Conservation (phyloP, 2,329 filamentous ascomycete species). For the Metarhizium album region DNA sequence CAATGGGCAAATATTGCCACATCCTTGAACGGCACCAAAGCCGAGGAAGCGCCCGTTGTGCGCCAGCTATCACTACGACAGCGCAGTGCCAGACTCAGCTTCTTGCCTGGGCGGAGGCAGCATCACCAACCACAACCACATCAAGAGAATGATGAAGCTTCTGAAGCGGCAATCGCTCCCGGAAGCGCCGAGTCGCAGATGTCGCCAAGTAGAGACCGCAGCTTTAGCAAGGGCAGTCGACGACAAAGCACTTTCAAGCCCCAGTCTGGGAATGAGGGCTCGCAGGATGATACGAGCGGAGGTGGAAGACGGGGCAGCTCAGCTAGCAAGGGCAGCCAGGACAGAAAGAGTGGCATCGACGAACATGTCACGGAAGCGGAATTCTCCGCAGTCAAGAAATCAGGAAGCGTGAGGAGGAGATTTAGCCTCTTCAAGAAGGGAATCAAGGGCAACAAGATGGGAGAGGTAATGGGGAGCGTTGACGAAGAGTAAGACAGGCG, state of each 20-base stretch:
- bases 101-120: constrained; percentile 40
- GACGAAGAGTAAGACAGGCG: constrained; percentile 40
- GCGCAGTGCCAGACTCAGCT: constrained; percentile 44
- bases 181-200: constrained; percentile 23
- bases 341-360: constrained; percentile 14
- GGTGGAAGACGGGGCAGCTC: constrained; percentile 13
- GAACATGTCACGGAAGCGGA: constrained; percentile 16
- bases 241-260: constrained; percentile 36
- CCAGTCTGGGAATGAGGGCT: constrained; percentile 20
- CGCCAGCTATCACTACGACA: constrained; percentile 41
- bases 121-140: constrained; percentile 24
- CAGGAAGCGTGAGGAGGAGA: constrained; percentile 62
- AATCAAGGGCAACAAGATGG: constrained; percentile 52
- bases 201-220: constrained; percentile 16
- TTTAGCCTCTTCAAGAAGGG: constrained; percentile 69
- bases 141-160: constrained; percentile 26
- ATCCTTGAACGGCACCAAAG: constrained; percentile 23
- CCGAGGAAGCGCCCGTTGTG: constrained; percentile 39
- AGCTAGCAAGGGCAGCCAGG: constrained; percentile 18
- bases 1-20: constrained; percentile 22
- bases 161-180: constrained; percentile 18
- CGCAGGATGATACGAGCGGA: constrained; percentile 9
- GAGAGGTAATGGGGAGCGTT: constrained; percentile 40
- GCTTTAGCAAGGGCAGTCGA: constrained; percentile 19
- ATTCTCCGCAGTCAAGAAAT: constrained; percentile 30